A percentile compares a stretch with the other conserved stretches of the same genome.
These are phyloP conservation scores for Austropuccinia psidii DNA, from an alignment of 1,284 basidiomycete species.

Conservation along the genomic window DNA sequence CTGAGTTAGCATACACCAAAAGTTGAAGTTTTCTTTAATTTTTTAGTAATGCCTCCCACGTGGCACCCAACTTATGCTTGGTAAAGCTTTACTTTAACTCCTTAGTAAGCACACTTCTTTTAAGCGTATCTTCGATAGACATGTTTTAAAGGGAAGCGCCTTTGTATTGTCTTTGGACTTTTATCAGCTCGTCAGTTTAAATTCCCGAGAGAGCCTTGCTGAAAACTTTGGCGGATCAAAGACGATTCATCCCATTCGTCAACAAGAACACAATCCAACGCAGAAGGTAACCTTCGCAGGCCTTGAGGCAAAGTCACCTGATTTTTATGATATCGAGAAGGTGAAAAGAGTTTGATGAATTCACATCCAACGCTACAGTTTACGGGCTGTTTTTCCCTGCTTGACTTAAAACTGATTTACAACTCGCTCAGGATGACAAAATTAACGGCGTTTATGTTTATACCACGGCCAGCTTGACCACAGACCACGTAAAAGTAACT, in stretches of 20 bases:
- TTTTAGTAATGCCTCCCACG: conserved; percentile 26
- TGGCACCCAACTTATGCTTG: conserved; percentile 38
- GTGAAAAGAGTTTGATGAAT: too few species aligned
- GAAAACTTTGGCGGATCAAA: conserved; percentile 5
- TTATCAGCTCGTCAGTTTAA: conserved; percentile 1
- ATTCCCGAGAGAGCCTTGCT: conserved; percentile 17
- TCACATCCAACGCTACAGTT: too few species aligned
- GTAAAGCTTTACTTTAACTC: conserved; percentile 40
- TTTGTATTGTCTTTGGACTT: neutral
- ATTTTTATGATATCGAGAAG: neutral
- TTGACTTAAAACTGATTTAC: neutral
- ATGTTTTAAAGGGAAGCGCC: neutral
- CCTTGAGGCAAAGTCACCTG: neutral
- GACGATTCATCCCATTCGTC: neutral
- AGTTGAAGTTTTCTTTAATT: too few species aligned
- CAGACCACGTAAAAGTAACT: neutral
- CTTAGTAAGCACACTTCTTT: conserved; percentile 31
- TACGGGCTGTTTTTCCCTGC: neutral
- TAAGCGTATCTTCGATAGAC: neutral
- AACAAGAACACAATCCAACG: neutral
- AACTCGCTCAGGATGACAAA: too few species aligned
- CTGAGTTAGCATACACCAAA: neutral
- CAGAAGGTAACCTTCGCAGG: neutral
- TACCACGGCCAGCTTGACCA: conserved; percentile 23
- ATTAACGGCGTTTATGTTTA: conserved; percentile 6